Evolutionary conservation across 2,329 filamentous ascomycete genomes (phyloP), one percentile per base, ranked within the genome.

Genomic region (Arachnopeziza araneosa): DNA sequence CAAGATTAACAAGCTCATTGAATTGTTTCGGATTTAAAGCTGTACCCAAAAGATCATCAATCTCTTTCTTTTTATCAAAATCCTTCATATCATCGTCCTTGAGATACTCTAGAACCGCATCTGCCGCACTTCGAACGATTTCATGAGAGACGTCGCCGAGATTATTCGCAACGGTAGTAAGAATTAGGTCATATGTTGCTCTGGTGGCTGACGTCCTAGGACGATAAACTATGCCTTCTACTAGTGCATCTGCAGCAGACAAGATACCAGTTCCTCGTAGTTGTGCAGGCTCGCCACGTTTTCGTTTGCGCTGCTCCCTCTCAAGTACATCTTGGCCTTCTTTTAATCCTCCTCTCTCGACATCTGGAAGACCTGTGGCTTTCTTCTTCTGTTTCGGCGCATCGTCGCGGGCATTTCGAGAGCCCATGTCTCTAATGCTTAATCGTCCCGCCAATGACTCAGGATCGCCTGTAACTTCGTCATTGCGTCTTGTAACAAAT

Each of bases 71-170:
- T 80, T 96, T 97, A 74, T 99, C 95, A 62, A 96, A 90, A 73
- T 99, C 95, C 75, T 98, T 98, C 78, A 97, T 80, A 64, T 93
- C 89, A 64, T 97, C 93, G 68, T 98, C 93, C 75, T 99, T 99
- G 52, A 99, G 79, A 64, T 89, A 91, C 73, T 99, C 95, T 57
- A 99, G 75, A 2, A 93, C 87, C 2, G 90, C 92, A 73, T 99
- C 95, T 17, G 95, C 93, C 19, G 95, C 96, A 75, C 95, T 99
- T 67, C 91, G 85, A 52, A 96, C 91, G 57, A 96, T 88, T 71
- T 96, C 91, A 65, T 96, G 90, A 1, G 93, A 88, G 17, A 98
- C 93, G 74, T 99, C 95, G 60, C 96, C 95, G 50, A 99, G 84
- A 67, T 89, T 89, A 69, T 85, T 88, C 56, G 92, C 91, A 55